Percentiles rank a stretch among this genome's conserved stretches.
Conservation (phyloP, 306 rosid species). For the Dryas drummondii region DNA sequence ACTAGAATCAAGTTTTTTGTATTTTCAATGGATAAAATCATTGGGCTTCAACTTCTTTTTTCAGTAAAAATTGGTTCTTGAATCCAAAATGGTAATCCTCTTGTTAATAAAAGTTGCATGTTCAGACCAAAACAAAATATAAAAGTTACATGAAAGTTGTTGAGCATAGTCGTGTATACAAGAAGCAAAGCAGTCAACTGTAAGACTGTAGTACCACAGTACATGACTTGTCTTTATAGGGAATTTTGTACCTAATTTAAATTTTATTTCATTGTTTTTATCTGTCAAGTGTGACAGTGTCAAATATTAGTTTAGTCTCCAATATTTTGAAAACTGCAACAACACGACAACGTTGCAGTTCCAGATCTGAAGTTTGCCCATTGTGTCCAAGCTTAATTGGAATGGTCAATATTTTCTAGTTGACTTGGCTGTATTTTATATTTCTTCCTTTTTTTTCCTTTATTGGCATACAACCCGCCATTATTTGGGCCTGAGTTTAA, state of each 20-base stretch:
- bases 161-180: background rate
- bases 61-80: no score
- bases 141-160: no score
- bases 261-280: no score
- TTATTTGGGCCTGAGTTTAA: no score
- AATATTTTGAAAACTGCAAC: background rate
- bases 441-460: no score
- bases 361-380: background rate
- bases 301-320: background rate
- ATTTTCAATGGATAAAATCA: no score
- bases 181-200: background rate
- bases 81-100: no score
- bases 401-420: background rate
- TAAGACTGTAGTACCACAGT: background rate
- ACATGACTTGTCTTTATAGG: background rate
- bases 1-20: no score
- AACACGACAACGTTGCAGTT: background rate
- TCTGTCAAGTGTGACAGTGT: background rate
- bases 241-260: no score
- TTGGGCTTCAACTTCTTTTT: no score
- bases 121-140: no score
- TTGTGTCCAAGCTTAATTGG: background rate
- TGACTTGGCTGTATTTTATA: background rate
- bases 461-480: no score
- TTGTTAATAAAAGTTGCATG: background rate